Evolutionary conservation across 805 yeast genomes (phyloP), one percentile per base, ranked within the genome.

Genomic region (Starmera caribaea): DNA sequence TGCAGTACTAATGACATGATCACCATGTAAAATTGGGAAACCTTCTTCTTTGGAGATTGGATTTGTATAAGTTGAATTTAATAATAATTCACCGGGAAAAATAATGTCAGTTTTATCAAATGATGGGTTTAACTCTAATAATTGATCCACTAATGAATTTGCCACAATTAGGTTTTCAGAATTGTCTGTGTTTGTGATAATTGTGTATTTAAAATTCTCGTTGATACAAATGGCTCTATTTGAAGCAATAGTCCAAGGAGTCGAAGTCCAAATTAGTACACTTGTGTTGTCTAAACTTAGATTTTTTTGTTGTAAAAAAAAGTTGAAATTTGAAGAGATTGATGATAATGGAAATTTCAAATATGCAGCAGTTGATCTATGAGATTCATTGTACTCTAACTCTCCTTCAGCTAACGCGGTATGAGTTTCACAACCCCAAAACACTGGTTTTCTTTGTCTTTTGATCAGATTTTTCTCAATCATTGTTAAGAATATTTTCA

Each of bases 391-490:
- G 58, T 92, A 92, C 54, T 90, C 96, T 41, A 92, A 68, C 57
- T 92, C 99, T 16, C 96, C 90, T 59, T 92, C 99, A 0, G 98
- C 98, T 45, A 92, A 65, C 0, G 97, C 97, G 0, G 98, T 89
- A 41, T 76, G 74, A 3, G 95, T 85, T 53, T 89, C 96, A 45
- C 90, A 81, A 1, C 97, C 95, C 97, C 97, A 92, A 69, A 81
- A 92, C 1, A 94, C 97, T 0, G 99, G 99, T 55, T 88, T 88
- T 50, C 81, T 76, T 54, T 89, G 95, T 50, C 97, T 71, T 38
- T 78, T 79, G 32, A 92, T 75, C 35, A 90, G 62, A 0, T 83
- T 82, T 36, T 71, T 73, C 30, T 71, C 68, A 47, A 85, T 67
- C 63, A 92, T 66, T 42, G 68, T 63, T 40, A 74, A 68, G 58